These are phyloP conservation scores for Dichotomocladium elegans DNA, from an alignment of 371 early-diverging fungal species.

Conservation along the genomic window DNA sequence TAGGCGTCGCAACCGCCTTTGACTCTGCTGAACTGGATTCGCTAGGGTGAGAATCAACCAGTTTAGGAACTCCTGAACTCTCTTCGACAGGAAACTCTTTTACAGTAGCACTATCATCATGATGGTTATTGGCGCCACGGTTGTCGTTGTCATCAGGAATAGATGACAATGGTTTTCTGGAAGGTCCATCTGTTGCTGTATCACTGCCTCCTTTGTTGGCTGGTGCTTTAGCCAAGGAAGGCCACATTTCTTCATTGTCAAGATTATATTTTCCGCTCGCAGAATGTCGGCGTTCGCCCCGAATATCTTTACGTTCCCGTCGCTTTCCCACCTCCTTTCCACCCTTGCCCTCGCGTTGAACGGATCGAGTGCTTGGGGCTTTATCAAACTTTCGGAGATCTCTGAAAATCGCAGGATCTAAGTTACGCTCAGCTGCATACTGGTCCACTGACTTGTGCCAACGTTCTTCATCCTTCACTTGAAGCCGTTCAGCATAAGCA, in stretches of 20 bases:
- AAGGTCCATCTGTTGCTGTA: background rate
- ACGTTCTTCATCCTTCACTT: background rate
- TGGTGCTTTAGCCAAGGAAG: background rate
- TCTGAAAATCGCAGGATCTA: conserved; percentile 4
- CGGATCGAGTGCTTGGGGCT: no score
- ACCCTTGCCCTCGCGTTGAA: background rate
- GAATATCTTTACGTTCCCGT: background rate
- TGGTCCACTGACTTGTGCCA: background rate
- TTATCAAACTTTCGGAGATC: background rate
- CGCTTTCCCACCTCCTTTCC: no score
- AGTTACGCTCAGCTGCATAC: conserved; percentile 12
- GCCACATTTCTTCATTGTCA: background rate
- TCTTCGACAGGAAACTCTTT: background rate
- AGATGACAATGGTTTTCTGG: background rate
- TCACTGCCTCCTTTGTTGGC: background rate
- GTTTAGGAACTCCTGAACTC: background rate
- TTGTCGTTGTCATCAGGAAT: background rate
- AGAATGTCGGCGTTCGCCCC: background rate
- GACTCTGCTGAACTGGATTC: background rate
- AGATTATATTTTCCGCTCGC: background rate
- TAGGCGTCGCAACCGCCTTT: background rate
- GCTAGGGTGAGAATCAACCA: background rate
- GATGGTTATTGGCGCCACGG: background rate
- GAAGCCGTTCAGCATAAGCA: conserved; percentile 8
- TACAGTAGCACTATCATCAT: no score